These are phyloP conservation scores for Oemleria cerasiformis DNA, from an alignment of 306 rosid genomes.

Conservation along the genomic window DNA sequence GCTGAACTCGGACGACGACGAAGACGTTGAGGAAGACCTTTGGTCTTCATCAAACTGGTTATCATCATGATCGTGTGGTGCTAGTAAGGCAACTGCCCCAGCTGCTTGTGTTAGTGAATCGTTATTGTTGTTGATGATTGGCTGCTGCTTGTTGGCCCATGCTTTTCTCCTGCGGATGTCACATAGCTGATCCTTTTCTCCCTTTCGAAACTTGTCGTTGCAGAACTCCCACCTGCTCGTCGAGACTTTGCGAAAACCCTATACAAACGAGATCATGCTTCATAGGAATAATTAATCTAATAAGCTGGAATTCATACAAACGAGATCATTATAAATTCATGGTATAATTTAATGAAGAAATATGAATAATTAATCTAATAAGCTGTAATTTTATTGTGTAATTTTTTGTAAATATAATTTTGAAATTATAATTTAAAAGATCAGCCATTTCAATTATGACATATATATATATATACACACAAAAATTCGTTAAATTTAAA, in stretches of 20 bases:
- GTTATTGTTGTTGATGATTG: not conserved
- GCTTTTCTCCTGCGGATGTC: conserved; percentile 82
- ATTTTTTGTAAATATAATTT: too few relatives aligned
- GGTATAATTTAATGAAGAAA: too few relatives aligned
- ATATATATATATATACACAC: too few relatives aligned
- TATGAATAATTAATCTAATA: too few relatives aligned
- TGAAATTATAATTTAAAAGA: too few relatives aligned
- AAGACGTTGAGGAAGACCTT: conserved; percentile 62
- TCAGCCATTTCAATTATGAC: too few relatives aligned
- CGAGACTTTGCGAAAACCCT: conserved; percentile 88
- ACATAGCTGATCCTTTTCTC: conserved; percentile 51
- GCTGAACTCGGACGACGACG: conserved; percentile 53
- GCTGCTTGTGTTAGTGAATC: conserved; percentile 7
- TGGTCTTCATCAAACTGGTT: conserved; percentile 60
- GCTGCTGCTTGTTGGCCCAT: conserved; percentile 50
- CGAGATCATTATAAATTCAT: not conserved
- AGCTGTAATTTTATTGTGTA: too few relatives aligned
- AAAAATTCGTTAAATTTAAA: too few relatives aligned
- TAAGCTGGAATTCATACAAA: too few relatives aligned
- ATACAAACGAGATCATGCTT: not conserved
- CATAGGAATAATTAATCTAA: too few relatives aligned
- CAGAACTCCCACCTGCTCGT: conserved; percentile 88
- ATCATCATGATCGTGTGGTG: not conserved
- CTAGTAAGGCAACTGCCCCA: not conserved
- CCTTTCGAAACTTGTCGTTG: conserved; percentile 74